A percentile compares a stretch with the other conserved stretches of the same genome.
phyloP scores from a whole-genome alignment of 345 rosid genomes.

The Mallotus nudiflorus region DNA sequence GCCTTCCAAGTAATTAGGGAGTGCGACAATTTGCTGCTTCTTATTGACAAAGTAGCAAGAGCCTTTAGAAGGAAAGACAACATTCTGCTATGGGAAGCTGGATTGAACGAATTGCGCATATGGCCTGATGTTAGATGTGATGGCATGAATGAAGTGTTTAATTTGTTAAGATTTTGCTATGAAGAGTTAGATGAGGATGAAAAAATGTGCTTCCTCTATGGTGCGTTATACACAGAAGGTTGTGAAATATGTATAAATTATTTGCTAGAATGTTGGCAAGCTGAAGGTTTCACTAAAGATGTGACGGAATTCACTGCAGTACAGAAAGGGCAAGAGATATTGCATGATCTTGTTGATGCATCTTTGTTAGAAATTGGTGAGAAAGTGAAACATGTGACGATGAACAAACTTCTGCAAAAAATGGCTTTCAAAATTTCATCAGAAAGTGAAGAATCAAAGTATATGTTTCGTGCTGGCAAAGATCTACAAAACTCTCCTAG shows the following conservation, averaged over 20 bases:
- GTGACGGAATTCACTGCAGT: too few species aligned
- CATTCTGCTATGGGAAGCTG: constrained; percentile 25
- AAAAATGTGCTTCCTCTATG: constrained; percentile 34
- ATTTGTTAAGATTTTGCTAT: too few species aligned
- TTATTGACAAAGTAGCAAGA: constrained; percentile 28
- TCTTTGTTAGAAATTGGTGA: too few species aligned
- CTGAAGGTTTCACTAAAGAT: too few species aligned
- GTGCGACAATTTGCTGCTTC: constrained; percentile 30
- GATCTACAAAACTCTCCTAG: background rate
- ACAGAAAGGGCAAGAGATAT: too few species aligned
- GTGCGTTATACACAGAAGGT: constrained; percentile 25
- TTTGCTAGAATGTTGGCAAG: constrained; percentile 22
- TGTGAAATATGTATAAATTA: constrained; percentile 25
- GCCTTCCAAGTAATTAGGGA: constrained; percentile 21
- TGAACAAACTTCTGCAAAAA: constrained; percentile 19
- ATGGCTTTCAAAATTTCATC: constrained; percentile 29
- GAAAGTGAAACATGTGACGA: constrained; percentile 16
- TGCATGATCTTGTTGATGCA: too few species aligned
- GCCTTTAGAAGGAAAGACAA: constrained; percentile 25
- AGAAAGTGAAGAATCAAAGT: background rate
- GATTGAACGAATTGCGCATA: constrained; percentile 8
- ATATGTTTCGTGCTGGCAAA: constrained; percentile 10
- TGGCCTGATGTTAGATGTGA: constrained; percentile 22
- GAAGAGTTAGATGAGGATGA: too few species aligned
- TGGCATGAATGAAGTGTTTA: too few species aligned